Conservation (phyloP, 2,329 filamentous ascomycete species). For the Fusarium sarcochroum region DNA sequence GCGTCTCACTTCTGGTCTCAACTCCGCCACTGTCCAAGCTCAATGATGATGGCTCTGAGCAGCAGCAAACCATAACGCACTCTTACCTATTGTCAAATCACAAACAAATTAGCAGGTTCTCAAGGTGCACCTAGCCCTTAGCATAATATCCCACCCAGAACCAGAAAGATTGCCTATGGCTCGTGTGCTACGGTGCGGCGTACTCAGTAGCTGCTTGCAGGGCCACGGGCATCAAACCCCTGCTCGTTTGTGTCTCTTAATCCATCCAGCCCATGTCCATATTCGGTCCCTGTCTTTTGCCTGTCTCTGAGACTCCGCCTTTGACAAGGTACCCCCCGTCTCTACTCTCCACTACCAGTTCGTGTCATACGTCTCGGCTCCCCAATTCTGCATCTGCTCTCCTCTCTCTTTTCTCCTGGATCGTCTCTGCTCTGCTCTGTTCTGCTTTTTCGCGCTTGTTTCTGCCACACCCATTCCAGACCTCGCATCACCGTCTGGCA, state of each 20-base stretch:
- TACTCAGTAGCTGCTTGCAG: conserved; percentile 38
- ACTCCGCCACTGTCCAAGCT: conserved; percentile 37
- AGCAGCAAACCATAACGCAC: conserved; percentile 4
- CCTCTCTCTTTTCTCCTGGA: conserved; percentile 39
- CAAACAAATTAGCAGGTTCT: background rate
- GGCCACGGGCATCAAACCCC: conserved; percentile 35
- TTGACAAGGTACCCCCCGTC: conserved; percentile 36
- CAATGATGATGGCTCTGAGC: conserved; percentile 20
- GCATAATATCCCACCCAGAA: conserved; percentile 5
- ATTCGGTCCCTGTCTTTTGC: conserved; percentile 25
- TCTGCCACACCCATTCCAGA: conserved; percentile 50
- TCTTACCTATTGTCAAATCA: conserved; percentile 23
- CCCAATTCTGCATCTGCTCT: conserved; percentile 32
- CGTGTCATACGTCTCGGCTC: conserved; percentile 35
- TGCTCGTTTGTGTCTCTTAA: conserved; percentile 37
- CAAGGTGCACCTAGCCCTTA: background rate
- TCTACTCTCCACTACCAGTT: conserved; percentile 34
- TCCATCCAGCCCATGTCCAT: conserved; percentile 13
- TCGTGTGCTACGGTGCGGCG: conserved; percentile 27
- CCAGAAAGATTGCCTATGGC: conserved; percentile 29
- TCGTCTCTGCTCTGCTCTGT: conserved; percentile 27
- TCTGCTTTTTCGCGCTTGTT: conserved; percentile 41
- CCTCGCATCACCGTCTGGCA: conserved; percentile 52
- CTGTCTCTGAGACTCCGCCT: conserved; percentile 43
- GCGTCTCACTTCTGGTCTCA: conserved; percentile 30